Percentiles rank a stretch among this genome's conserved stretches.
Conservation (phyloP, 805 yeast species). For the Blastobotrys chiropterorum region DNA sequence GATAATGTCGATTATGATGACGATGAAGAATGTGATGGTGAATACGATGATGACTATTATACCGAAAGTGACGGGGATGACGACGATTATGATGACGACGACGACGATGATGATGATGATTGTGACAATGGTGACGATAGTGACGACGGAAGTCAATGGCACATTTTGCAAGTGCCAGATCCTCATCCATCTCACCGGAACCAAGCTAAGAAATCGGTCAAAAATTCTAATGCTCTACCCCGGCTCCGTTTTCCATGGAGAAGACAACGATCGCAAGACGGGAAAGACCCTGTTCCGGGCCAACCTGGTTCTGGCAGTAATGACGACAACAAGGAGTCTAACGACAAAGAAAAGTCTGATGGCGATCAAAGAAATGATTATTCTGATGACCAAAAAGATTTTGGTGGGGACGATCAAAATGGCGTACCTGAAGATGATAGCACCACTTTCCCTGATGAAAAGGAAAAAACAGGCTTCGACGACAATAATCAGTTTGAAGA, state of each 20-base stretch:
- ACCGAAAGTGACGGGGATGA: neutral
- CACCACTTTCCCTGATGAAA: neutral
- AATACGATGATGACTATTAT: neutral
- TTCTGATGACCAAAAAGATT: neutral
- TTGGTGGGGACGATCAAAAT: too few species aligned
- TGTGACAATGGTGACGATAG: conserved; percentile 9
- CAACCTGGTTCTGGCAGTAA: too few species aligned
- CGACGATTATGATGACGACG: neutral
- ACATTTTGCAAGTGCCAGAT: neutral
- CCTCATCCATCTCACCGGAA: neutral
- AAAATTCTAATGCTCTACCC: neutral
- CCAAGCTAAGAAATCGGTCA: neutral
- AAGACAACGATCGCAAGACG: neutral
- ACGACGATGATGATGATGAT: conserved; percentile 1
- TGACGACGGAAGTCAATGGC: conserved; percentile 7
- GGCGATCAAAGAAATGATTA: neutral
- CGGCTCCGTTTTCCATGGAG: neutral
- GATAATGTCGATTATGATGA: conserved; percentile 1
- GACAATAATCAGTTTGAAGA: neutral
- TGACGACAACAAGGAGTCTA: too few species aligned
- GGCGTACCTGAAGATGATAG: neutral
- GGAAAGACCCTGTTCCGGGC: neutral
- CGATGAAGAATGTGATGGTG: neutral
- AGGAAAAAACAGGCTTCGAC: neutral
- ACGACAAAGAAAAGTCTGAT: too few species aligned